A percentile compares a stretch with the other conserved stretches of the same genome.
Evolutionary conservation across 2,329 filamentous ascomycete species (phyloP).

Genomic region (Tolypocladium album): DNA sequence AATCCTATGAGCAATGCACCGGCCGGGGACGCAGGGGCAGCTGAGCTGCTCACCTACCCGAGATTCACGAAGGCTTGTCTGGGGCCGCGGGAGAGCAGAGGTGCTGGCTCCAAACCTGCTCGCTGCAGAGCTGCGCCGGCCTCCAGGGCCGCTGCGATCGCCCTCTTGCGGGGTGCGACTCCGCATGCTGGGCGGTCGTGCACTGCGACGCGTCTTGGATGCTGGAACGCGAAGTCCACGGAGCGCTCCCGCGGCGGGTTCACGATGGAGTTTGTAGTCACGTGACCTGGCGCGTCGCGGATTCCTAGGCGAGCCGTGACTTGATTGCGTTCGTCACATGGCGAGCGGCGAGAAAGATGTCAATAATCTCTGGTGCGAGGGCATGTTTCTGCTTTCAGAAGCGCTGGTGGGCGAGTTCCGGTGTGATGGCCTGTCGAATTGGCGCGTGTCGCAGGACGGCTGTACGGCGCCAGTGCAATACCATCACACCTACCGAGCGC

Average conservation of each 20-base stretch:
- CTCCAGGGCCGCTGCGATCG: slow-evolving; percentile 14
- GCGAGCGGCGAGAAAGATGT: too few relatives aligned
- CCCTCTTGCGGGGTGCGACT: slow-evolving; percentile 20
- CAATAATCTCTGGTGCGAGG: background rate
- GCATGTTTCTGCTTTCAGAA: background rate
- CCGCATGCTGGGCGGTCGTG: slow-evolving; percentile 17
- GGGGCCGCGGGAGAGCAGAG: slow-evolving; percentile 24
- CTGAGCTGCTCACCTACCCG: slow-evolving; percentile 23
- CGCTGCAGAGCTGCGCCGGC: slow-evolving; percentile 17
- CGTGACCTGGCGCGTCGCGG: background rate
- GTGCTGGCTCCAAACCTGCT: slow-evolving; percentile 23
- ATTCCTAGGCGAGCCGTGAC: background rate
- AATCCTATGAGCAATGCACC: background rate
- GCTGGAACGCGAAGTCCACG: background rate
- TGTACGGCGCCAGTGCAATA: too few relatives aligned
- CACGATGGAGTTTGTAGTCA: background rate
- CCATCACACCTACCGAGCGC: too few relatives aligned
- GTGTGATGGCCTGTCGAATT: background rate
- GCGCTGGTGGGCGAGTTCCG: background rate
- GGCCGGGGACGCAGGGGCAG: background rate
- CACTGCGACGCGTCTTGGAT: background rate
- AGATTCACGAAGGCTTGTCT: slow-evolving; percentile 24
- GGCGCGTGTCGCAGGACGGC: too few relatives aligned
- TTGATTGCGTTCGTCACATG: background rate
- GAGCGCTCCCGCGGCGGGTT: background rate